Evolutionary conservation across 2,329 filamentous ascomycete genomes (phyloP).

Genomic region (Aspergillus sp.): DNA sequence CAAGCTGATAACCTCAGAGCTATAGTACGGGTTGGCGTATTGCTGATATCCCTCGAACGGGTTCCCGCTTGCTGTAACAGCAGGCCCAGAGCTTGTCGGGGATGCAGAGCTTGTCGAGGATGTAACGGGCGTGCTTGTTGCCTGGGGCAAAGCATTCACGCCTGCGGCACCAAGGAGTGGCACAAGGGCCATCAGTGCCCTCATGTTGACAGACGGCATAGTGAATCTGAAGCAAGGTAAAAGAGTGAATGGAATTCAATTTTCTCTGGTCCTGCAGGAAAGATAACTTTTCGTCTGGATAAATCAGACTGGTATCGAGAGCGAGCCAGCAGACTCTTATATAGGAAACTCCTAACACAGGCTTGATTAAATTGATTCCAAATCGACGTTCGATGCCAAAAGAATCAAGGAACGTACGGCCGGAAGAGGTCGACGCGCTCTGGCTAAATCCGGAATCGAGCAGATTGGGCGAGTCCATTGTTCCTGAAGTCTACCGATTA

Average conservation of each 20-base stretch:
- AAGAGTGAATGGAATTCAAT: too few relatives aligned
- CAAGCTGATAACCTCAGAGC: conserved; percentile 52
- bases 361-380: background rate
- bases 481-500: too few relatives aligned
- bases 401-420: conserved; percentile 11
- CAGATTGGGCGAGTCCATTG: too few relatives aligned
- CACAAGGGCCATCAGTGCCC: conserved; percentile 17
- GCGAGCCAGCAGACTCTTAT: background rate
- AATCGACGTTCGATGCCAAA: conserved; percentile 5
- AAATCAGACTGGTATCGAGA: background rate
- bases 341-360: background rate
- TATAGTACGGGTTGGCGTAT: conserved; percentile 55
- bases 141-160: conserved; percentile 18
- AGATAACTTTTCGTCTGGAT: background rate
- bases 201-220: conserved; percentile 20
- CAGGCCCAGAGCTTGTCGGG: conserved; percentile 16
- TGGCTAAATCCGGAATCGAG: too few relatives aligned
- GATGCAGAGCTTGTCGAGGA: conserved; percentile 19
- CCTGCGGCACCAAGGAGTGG: conserved; percentile 18
- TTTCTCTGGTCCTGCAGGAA: conserved; percentile 4
- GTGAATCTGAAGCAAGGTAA: background rate
- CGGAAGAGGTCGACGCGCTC: background rate
- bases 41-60: conserved; percentile 51
- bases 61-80: conserved; percentile 45
- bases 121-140: conserved; percentile 17